Percentiles rank a stretch among this genome's conserved stretches.
These are phyloP conservation scores for Camellia japonica DNA, from an alignment of 148 eudicot genomes.

Conservation along the genomic window DNA sequence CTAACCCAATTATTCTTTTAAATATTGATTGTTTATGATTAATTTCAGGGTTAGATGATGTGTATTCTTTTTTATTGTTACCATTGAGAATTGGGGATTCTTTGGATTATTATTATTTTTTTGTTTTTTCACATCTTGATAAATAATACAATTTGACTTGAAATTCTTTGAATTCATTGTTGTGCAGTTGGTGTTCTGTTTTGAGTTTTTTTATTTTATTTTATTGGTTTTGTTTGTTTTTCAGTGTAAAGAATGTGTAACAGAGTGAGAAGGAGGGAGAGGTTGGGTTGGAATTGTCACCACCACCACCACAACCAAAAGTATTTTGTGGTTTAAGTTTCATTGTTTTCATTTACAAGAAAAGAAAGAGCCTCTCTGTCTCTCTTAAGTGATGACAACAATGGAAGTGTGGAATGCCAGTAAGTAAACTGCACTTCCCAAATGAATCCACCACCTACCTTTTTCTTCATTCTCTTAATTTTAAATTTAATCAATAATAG, in stretches of 20 bases:
- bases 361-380: background rate
- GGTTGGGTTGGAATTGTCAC: slow-evolving; percentile 28
- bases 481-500: background rate
- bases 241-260: background rate
- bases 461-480: slow-evolving; percentile 6
- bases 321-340: slow-evolving; percentile 13
- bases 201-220: background rate
- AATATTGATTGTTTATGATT: background rate
- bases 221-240: background rate
- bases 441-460: slow-evolving; percentile 20
- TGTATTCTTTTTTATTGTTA: slow-evolving; percentile 11
- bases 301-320: slow-evolving; percentile 15
- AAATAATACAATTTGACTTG: background rate
- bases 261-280: background rate
- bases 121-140: background rate
- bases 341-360: slow-evolving; percentile 27
- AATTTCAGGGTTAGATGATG: background rate
- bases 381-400: slow-evolving; percentile 3
- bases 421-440: slow-evolving; percentile 19
- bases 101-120: slow-evolving; percentile 8
- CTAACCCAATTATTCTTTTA: background rate
- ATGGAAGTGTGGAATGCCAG: slow-evolving; percentile 18
- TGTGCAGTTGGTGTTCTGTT: background rate
- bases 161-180: slow-evolving; percentile 1
- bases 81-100: slow-evolving; percentile 3